Evolutionary conservation across 768 basidiomycete genomes (phyloP).

Genomic region (Gautieria morchelliformis): DNA sequence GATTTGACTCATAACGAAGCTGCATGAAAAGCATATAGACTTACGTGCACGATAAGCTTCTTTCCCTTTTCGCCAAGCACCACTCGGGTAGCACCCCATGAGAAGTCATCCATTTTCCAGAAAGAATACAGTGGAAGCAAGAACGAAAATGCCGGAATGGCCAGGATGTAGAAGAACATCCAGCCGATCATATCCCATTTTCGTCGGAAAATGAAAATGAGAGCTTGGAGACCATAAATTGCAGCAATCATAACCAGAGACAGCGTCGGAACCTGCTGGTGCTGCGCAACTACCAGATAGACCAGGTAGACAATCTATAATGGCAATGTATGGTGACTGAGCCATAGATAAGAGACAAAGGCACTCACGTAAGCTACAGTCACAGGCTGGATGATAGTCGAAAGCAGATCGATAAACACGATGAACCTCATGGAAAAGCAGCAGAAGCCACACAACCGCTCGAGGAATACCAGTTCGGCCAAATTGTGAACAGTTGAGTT

Average conservation of each 20-base stretch:
- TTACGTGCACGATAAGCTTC: slow-evolving; percentile 88
- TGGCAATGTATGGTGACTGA: background rate
- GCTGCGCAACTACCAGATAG: slow-evolving; percentile 60
- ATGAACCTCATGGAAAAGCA: slow-evolving; percentile 99
- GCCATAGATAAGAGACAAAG: background rate
- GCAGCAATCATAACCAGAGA: slow-evolving; percentile 91
- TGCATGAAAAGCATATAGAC: slow-evolving; percentile 20
- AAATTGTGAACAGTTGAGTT: slow-evolving; percentile 98
- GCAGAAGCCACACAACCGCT: slow-evolving; percentile 91
- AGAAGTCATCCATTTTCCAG: slow-evolving; percentile 98
- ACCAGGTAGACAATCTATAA: slow-evolving; percentile 78
- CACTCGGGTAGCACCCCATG: slow-evolving; percentile 87
- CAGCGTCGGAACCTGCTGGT: slow-evolving; percentile 62
- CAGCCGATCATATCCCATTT: slow-evolving; percentile 99
- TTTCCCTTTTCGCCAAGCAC: slow-evolving; percentile 93
- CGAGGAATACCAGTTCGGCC: slow-evolving; percentile 84
- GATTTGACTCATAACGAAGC: slow-evolving; percentile 6
- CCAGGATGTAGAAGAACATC: slow-evolving; percentile 94
- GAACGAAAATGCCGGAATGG: slow-evolving; percentile 90
- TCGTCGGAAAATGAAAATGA: slow-evolving; percentile 84
- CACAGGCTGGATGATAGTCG: slow-evolving; percentile 76
- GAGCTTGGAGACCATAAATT: slow-evolving; percentile 88
- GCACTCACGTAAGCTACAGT: slow-evolving; percentile 79
- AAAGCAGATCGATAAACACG: slow-evolving; percentile 92
- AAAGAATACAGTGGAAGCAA: slow-evolving; percentile 90